These are phyloP conservation scores for Serpula lacrymans DNA, from an alignment of 768 basidiomycete genomes.

Conservation along the genomic window DNA sequence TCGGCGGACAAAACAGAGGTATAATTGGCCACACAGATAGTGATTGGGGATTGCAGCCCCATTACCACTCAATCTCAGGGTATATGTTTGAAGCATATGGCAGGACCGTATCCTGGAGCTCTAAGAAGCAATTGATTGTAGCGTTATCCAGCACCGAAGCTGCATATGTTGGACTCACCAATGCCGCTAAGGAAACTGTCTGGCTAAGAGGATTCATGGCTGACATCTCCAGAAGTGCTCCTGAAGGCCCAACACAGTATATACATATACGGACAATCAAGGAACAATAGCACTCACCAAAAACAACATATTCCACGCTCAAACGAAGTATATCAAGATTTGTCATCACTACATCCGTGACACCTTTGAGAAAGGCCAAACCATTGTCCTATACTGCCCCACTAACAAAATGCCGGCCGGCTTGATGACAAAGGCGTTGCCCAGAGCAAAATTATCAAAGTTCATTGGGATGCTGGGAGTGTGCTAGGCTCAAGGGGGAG, in stretches of 20 bases:
- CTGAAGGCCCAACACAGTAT: no score
- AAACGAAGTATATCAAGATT: conserved; percentile 32
- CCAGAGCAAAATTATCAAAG: no score
- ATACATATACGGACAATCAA: conserved; percentile 31
- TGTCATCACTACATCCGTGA: conserved; percentile 26
- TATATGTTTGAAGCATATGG: conserved; percentile 30
- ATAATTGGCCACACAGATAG: conserved; percentile 24
- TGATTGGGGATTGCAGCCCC: conserved; percentile 27
- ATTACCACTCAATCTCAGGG: conserved; percentile 21
- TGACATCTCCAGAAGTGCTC: no score
- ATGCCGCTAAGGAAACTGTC: conserved; percentile 25
- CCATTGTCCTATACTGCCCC: no score
- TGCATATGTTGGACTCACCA: conserved; percentile 31
- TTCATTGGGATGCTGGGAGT: no score
- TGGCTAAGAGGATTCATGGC: no score
- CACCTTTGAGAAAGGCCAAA: no score
- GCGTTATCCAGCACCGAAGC: conserved; percentile 39
- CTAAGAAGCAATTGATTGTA: conserved; percentile 32
- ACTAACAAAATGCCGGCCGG: no score
- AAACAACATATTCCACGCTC: conserved; percentile 18
- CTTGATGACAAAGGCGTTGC: no score
- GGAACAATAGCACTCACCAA: conserved; percentile 16
- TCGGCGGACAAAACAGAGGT: conserved; percentile 8
- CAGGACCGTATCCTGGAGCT: no score
- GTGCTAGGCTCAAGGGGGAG: no score